phyloP scores from a whole-genome alignment of 768 basidiomycete genomes.

The Mycena venus region DNA sequence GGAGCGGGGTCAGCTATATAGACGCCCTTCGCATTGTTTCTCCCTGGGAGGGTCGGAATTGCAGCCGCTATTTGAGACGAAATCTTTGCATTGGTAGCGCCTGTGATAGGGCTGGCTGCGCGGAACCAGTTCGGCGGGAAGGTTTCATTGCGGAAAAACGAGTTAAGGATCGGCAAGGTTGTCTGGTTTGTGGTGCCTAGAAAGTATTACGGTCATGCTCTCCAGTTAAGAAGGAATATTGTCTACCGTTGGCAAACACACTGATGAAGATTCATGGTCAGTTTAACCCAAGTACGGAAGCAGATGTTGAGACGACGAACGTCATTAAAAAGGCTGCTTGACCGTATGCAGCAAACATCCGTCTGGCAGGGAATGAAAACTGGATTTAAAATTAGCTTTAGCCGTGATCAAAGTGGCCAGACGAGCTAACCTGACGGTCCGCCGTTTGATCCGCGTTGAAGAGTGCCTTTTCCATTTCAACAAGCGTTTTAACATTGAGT shows the following conservation, averaged over 20 bases:
- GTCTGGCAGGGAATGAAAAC: conserved; percentile 15
- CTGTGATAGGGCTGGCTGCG: conserved; percentile 17
- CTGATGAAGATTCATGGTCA: too few relatives aligned
- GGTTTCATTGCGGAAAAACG: conserved; percentile 26
- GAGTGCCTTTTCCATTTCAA: conserved; percentile 21
- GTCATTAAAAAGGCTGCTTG: conserved; percentile 2
- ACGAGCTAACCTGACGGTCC: conserved; percentile 10
- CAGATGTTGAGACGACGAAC: background rate
- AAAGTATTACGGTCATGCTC: background rate
- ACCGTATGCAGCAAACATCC: conserved; percentile 15
- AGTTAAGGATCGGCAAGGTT: conserved; percentile 17
- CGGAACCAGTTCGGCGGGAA: conserved; percentile 30
- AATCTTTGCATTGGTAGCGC: background rate
- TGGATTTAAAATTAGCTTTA: background rate
- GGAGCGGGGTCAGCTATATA: conserved; percentile 26
- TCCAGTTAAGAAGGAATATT: background rate
- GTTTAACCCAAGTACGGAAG: too few relatives aligned
- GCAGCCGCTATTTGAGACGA: background rate
- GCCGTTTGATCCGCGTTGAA: conserved; percentile 24
- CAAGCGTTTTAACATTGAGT: conserved; percentile 23
- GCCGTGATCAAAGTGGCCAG: too few relatives aligned
- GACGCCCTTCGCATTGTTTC: conserved; percentile 29
- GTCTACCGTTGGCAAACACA: conserved; percentile 28
- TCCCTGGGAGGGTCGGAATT: conserved; percentile 5
- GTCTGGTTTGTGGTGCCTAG: conserved; percentile 30